Evolutionary conservation across 2,329 filamentous ascomycete species (phyloP), one percentile per base, ranked within the genome.

Genomic region (Fusarium chuoi): DNA sequence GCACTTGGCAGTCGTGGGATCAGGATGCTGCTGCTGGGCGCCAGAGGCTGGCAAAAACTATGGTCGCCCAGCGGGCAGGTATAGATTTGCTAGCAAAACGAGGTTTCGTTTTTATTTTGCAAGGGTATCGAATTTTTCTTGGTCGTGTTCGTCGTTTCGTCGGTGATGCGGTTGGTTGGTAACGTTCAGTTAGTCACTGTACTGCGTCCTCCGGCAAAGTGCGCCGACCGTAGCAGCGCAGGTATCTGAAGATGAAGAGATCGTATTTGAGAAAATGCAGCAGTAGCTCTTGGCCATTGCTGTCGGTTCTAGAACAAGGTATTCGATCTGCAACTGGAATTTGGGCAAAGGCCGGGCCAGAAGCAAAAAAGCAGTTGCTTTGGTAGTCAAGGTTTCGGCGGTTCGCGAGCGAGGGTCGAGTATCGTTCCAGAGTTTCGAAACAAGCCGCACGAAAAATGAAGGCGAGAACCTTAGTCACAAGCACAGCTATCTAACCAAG

Each of bases 211-310:
- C 61, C 54, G 64, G 68, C 72, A 68, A 62, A 55, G 42, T 56
- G 71, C 68, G 61, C 73, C 65, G 59, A 65, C 44, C 41, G 70
- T 52, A 60, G 75, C 75, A 74, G 74, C 66, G 62, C 60, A 68
- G 52, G 26, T 48, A 57, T 62, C 49, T 65, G 45, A 55, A 65
- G 65, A 62, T 46, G 59, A 60, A 65, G 60, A 68, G 59, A 59
- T 66, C 54, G 67, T 30, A 15, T 52, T 60, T 42, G 67, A 52
- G n/a, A 65, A 68, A 70, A 44, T 22, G 39, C 39, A 68, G 62
- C 69, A 70, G 69, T 44, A 73, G 68, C 68, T 68, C 76, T 78
- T 70, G 69, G 76, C 75, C 76, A 78, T 78, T 51, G 74, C 76
- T 77, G 67, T 71, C 60, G 64, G 67, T 60, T 68, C 71, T 74